phyloP scores from a whole-genome alignment of 352 stramenopile species.

The Aphanomyces cochlioides region DNA sequence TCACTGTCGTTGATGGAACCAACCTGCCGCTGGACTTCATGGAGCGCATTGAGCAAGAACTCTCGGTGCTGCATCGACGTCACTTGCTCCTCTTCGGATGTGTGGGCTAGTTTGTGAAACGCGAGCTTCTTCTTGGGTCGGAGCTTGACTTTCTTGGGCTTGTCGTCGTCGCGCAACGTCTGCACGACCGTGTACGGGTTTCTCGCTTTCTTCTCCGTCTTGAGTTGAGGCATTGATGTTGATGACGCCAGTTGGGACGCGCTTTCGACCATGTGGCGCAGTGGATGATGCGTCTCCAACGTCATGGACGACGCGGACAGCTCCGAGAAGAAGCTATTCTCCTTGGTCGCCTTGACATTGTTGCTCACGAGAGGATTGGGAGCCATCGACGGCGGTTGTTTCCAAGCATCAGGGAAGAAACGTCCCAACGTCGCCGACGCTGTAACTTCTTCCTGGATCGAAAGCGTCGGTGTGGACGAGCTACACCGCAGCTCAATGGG shows the following conservation, averaged over 20 bases:
- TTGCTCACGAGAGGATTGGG: slow-evolving; percentile 11
- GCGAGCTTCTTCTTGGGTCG: not conserved
- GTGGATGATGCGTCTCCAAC: slow-evolving; percentile 42
- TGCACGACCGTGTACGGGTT: slow-evolving; percentile 61
- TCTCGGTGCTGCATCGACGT: slow-evolving; percentile 27
- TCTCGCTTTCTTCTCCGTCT: slow-evolving; percentile 36
- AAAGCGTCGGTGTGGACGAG: not conserved
- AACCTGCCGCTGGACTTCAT: slow-evolving; percentile 24
- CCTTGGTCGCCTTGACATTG: slow-evolving; percentile 34
- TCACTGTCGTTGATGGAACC: not conserved
- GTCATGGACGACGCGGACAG: slow-evolving; percentile 53
- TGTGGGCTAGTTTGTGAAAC: slow-evolving; percentile 19
- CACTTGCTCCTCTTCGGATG: slow-evolving; percentile 21
- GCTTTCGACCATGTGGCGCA: slow-evolving; percentile 73
- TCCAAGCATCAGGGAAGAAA: slow-evolving; percentile 29
- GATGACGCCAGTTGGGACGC: slow-evolving; percentile 39
- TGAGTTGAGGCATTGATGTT: slow-evolving; percentile 36
- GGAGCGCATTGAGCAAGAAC: slow-evolving; percentile 26
- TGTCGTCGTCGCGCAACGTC: slow-evolving; percentile 34
- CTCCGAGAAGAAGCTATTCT: slow-evolving; percentile 70
- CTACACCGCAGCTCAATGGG: not conserved
- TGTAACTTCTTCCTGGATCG: not conserved
- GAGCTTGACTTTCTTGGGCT: slow-evolving; percentile 4
- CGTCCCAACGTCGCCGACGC: not conserved
- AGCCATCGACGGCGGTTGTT: slow-evolving; percentile 21